Base-by-base conservation (phyloP, 179 eudicot genomes). In the Corrigiola litoralis region DNA sequence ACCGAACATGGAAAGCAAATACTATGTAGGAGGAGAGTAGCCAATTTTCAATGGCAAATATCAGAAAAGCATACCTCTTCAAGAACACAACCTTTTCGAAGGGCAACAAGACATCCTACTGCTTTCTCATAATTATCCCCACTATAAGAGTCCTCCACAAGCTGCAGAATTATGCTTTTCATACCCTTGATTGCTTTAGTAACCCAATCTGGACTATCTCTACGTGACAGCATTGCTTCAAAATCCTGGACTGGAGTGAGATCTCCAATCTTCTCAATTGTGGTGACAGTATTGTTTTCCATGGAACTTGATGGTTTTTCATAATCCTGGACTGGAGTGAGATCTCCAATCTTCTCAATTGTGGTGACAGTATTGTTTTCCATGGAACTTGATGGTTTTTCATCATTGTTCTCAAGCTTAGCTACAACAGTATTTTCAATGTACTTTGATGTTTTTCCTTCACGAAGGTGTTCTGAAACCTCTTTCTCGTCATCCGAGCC, bases 201-300 rank as follows among this genome's bases (percentile, higher is more conserved):
- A 54, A 94, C 87, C 97, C 97, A 94, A 42, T 86, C 84, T 27
- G 97, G 67, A 73, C 70, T 74, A 69, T 94, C 99, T 75, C 97
- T 86, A 29, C 97, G 96, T 44, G 96, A 83, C 72, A 94, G 63
- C 94, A 94, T 90, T 54, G 81, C 81, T 83, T 90, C 95, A 78
- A 94, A 94, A 64, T 90, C 97, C 81, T 82, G 84, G 64, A 90
- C 81, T 42, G 96, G 90, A 62, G 83, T 80, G 59, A 67, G 63
- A 64, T 77, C 73, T 56, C 95, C 95, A 74, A 87, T 81, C 55
- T 79, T 77, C 63, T 87, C 89, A 32, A 80, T 81, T 57, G 67
- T 77, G 58, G 61, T 68, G 29, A 55, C 32, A 34, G 89, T 72
- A 53, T 70, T 50, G 65, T 74, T 75, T 58, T 59, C 86, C 29